Conservation (phyloP, 352 stramenopile species). For the Phytophthora pinifolia region DNA sequence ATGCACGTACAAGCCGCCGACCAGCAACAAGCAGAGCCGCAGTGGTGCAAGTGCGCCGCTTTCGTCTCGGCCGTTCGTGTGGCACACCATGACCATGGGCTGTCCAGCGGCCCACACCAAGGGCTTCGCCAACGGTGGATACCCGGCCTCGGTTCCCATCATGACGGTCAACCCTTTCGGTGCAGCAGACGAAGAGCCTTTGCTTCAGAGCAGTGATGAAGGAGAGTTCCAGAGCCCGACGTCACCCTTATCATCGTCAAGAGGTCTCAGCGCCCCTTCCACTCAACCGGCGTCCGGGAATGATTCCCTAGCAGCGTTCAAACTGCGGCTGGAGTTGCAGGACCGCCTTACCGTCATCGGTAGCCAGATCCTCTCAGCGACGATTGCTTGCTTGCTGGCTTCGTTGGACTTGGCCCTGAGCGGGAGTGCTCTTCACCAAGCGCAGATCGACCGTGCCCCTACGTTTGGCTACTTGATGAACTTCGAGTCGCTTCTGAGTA, state of each 20-base stretch:
- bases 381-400: constrained; percentile 62
- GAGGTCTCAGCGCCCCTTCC: constrained; percentile 4
- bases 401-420: constrained; percentile 62
- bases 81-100: constrained; percentile 89
- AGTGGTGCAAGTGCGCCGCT: constrained; percentile 18
- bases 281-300: constrained; percentile 21
- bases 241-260: constrained; percentile 29
- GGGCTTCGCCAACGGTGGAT: constrained; percentile 74
- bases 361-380: constrained; percentile 73
- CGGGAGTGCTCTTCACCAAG: constrained; percentile 57
- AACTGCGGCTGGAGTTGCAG: constrained; percentile 65
- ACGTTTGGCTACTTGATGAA: constrained; percentile 73
- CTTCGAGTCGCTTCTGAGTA: constrained; percentile 87
- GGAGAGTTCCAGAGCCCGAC: constrained; percentile 31
- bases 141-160: constrained; percentile 29
- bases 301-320: constrained; percentile 59
- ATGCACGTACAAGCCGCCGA: constrained; percentile 47
- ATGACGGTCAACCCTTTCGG: constrained; percentile 24
- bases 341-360: constrained; percentile 73
- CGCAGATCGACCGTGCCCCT: constrained; percentile 55
- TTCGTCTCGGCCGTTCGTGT: constrained; percentile 51
- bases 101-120: constrained; percentile 80
- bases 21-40: constrained; percentile 10
- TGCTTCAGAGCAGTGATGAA: constrained; percentile 27
- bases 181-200: constrained; percentile 35